Base-by-base conservation (phyloP, 768 basidiomycete species). In the Rhizopogon vinicolor region DNA sequence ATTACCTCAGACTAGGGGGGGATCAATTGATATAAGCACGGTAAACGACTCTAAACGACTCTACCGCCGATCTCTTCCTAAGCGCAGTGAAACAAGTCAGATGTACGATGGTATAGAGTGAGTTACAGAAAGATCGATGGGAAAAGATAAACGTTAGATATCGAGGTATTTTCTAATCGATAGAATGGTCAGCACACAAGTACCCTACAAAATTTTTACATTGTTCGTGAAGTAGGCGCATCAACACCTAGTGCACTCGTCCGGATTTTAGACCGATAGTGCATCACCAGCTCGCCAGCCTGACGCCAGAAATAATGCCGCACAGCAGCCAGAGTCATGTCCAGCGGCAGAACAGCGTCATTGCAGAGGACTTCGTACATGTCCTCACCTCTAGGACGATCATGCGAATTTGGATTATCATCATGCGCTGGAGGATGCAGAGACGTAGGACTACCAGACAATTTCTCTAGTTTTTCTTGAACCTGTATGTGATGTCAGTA, bases 221-320 rank as follows among this genome's bases (percentile, higher is more conserved):
- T 52, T 13, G 54, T 22, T 18, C 31, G 41, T 52, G 40, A 45
- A 22, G 42, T 41, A 13, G 31, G 41, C 35, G 56, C 44, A 45
- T 58, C 48, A 41, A 43, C 41, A 54, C 31, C 58, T 54, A 31
- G 42, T 44, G 16, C 40, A 16, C 39, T 25, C 14, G 45, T 44
- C 40, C 51, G 52, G 50, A 48, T 60, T 52, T 75, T 83, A 63
- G 74, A 72, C 58, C 91, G 81, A 67, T 93, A 93, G 67, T 89
- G 76, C 84, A 93, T 82, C 52, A 78, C 79, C 53, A 93, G 71
- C 68, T 93, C 91, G 6, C 76, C 75, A 16, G 80, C 72, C 60
- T 88, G 86, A 62, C 83, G 84, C 93, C 92, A 97, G 19, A 93
- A 81, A 62, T 84, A 97, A 68, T 95, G 93, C 57, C 92, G 85